Base-by-base conservation (phyloP, 2,329 filamentous ascomycete species). In the Diaporthe citri region DNA sequence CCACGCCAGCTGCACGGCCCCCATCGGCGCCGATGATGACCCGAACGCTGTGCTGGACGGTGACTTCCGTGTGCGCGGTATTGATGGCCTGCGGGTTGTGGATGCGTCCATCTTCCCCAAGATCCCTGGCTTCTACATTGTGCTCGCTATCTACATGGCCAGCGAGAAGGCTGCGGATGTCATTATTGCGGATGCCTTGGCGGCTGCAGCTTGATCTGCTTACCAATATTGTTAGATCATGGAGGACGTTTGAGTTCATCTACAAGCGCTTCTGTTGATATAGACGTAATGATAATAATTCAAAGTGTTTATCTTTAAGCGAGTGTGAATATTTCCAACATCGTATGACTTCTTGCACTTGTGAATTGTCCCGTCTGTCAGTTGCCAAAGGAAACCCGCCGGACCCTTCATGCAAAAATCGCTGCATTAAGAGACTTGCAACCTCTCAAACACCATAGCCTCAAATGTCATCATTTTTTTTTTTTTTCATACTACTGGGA, bases 141-240 rank as follows among this genome's bases (percentile, higher is more conserved):
- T 60, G 43, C 28, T 72, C 28, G 34, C 71, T 31, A 60, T 72
- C 52, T 72, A 64, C 41, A 72, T 72, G 46, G 55, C 59, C 7
- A 62, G 52, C 13, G 71, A 72, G 57, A 72, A 72, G 57, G 71
- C 71, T 2, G 59, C 52, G 10, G 71, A 72, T 66, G 71, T 72
- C 12, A 72, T 72, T 9, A 60, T 72, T 15, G 52, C 64, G 28
- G 71, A 67, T 67, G 64, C 64, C 3, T 25, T 67, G 46, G 64
- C 60, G 1, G 43, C 64, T 52, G 28, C 46, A 0, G 46, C 64
- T 7, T 67, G 8, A 67, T 67, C 20, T 39, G 15, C 3, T 2
- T 7, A 10, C 1, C 1, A 8, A n/a, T 3, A 8, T 15, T 25
- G 12, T 22, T 5, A 10, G 12, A 2, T 9, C 17, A 10, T 4